Evolutionary conservation across 495 filamentous ascomycete genomes (phyloP), one percentile per base, ranked within the genome.

Genomic region (Neurospora tetraspora): DNA sequence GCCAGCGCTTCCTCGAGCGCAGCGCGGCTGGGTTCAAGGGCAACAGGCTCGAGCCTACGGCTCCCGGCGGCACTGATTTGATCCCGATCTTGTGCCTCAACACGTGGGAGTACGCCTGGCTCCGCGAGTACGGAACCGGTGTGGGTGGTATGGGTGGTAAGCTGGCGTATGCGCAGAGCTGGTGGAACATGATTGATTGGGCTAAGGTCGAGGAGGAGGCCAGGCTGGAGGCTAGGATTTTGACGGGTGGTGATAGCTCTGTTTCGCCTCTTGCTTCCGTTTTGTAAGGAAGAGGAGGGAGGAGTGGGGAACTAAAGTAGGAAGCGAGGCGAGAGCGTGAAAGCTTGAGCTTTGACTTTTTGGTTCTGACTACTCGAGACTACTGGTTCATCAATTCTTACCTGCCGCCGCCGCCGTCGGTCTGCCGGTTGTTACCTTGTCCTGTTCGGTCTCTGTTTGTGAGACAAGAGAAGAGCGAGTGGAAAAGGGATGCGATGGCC

Each of bases 61-160:
- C 90, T 16, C 91, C 90, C 20, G 92, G 93, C 7, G 94, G 92
- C 12, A 82, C 88, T 70, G 87, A 92, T 70, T 76, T 94, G 20
- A 82, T 88, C 71, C 94, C 95, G 5, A 82, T 98, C 73, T 83
- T 98, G 72, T 97, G 94, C 77, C 86, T 98, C 65, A 98, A 96
- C 81, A 97, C 93, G 36, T 99, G 96, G 96, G 91, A 98, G 85
- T 96, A 99, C 81, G 92, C 90, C 3, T 99, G 92, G 90, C 82
- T 98, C 80, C 86, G 86, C 73, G 93, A 98, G 79, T 97, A 90
- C 77, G 93, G 93, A 36, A 84, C 97, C 20, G 80, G 77, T 3
- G 75, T 72, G 0, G 72, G 71, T 43, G 74, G 75, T 3, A 37
- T 69, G 23, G 83, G 81, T 43, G 93, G 93, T 14, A 98, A 97